Percentiles rank a stretch among this genome's conserved stretches.
phyloP scores from a whole-genome alignment of 2,329 filamentous ascomycete genomes.

The Cryphonectria japonica region DNA sequence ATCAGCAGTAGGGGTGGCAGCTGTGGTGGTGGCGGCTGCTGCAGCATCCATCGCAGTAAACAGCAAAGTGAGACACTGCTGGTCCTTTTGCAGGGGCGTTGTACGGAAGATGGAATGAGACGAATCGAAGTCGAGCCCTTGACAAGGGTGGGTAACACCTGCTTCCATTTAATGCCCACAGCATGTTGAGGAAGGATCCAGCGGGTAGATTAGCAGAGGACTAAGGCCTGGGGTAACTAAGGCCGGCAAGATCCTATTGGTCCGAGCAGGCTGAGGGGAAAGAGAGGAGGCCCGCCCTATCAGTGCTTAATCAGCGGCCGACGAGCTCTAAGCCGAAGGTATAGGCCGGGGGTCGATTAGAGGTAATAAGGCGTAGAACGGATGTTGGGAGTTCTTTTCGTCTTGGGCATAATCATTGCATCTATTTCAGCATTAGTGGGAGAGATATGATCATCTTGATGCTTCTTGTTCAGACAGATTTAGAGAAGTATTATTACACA shows the following conservation, averaged over 20 bases:
- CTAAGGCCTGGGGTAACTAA: too few species aligned
- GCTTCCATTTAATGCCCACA: neutral
- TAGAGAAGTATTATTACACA: too few species aligned
- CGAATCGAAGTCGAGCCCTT: neutral
- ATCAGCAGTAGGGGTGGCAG: neutral
- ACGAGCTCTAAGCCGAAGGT: too few species aligned
- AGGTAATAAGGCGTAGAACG: neutral
- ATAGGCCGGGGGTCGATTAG: too few species aligned
- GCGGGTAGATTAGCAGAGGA: too few species aligned
- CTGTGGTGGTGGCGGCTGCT: neutral
- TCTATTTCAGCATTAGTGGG: too few species aligned
- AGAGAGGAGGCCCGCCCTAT: neutral
- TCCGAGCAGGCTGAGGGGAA: neutral
- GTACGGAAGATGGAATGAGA: neutral
- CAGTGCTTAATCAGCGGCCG: too few species aligned
- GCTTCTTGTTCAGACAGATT: too few species aligned
- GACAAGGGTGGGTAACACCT: neutral
- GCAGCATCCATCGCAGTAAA: constrained; percentile 8
- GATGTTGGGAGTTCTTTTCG: too few species aligned
- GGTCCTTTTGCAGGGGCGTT: neutral
- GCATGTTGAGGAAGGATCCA: too few species aligned
- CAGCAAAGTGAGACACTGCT: neutral
- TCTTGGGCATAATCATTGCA: too few species aligned
- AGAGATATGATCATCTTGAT: too few species aligned
- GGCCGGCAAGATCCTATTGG: neutral